Evolutionary conservation across 371 early-diverging fungal species (phyloP), one percentile per base, ranked within the genome.

Genomic region (Rhizopus microsporus): DNA sequence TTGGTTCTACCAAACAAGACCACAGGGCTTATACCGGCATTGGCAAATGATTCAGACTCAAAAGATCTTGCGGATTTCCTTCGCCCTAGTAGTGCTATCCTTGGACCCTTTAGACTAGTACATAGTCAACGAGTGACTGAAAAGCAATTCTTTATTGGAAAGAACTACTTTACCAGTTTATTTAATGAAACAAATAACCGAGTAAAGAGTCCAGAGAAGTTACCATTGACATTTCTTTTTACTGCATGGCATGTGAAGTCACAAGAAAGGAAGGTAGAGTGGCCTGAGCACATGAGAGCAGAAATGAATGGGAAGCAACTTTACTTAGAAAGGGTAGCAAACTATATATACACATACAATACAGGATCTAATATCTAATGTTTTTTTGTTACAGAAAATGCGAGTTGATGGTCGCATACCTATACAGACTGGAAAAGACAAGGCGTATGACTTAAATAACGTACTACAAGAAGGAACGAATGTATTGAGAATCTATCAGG

Each of bases 401-500:
- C 54, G 45, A 5, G 38, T 58, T 6, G 51, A 55, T 13, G 62
- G 52, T 43, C 57, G 65, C 45, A 43, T 43, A 35, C 31, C 39
- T 1, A 60, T 42, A 15, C 53, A 51, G 37, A 32, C 44, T 5
- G 78, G 78, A 17, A 78, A 78, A 56, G 78, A 78, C 49, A 54
- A 45, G 10, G 71, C 75, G 1, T 61, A 56, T 43, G 71, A 78
- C 48, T 10, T 74, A 10, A 66, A 60, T 3, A 5, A 29, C 7
- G 39, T 51, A 17, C 7, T 77, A 4, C 35, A 7, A 1, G 35
- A 50, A 40, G 77, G 74, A 3, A 29, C 32, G 8, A 77, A 77
- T 30, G 29, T 39, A 3, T 35, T 77, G 6, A 23, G 30, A 13
- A 35, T 76, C 16, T 47, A 56, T 42, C 77, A 76, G 23, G 40